Base-by-base conservation (phyloP, 2,329 filamentous ascomycete genomes). In the Rutstroemia sp. region DNA sequence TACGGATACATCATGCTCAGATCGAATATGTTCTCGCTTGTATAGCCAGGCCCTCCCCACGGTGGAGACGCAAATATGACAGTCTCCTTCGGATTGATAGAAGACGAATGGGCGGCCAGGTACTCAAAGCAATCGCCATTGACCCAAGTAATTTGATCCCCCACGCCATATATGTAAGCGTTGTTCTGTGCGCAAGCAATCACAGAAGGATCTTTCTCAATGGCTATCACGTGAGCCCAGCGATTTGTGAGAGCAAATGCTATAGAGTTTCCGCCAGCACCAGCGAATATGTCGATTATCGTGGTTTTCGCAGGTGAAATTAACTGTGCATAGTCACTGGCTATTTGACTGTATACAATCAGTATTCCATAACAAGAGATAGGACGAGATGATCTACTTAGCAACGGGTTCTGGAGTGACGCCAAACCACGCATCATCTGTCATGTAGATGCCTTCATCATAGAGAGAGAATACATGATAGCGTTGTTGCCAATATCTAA, bases 341-440 rank as follows among this genome's bases (percentile, higher is more conserved):
- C 89, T 53, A 95, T 89, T 73, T 86, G 83, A 58, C 88, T 87
- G 60, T 4, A 27, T 12, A 17, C 8, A 53, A 52, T 59, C 49
- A 56, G 51, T 34, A 45, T 21, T 21, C 46, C 16, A 56, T 48
- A 19, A 10, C n/a, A 23, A 23, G 47, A 36, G 49, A 44, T 30
- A 17, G 9, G 27, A 27, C 25, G 25, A 10, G 36, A 23, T 19
- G 34, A 73, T 78, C 66, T 76, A 94, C 89, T 79, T 84, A 58
- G 94, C 94, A 27, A 99, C 83, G 4, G 89, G 88, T 71, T 99
- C 92, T 14, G 94, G 92, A 0, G 95, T 99, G 7, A 97, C 92
- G 55, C 92, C 94, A 70, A 94, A 99, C 94, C 94, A 99, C 54
- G 91, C 88, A 73, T 92, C 87, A 69, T 95, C 86, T 0, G 95